phyloP scores from a whole-genome alignment of 2,329 filamentous ascomycete species.

The Monilinia fructigena region DNA sequence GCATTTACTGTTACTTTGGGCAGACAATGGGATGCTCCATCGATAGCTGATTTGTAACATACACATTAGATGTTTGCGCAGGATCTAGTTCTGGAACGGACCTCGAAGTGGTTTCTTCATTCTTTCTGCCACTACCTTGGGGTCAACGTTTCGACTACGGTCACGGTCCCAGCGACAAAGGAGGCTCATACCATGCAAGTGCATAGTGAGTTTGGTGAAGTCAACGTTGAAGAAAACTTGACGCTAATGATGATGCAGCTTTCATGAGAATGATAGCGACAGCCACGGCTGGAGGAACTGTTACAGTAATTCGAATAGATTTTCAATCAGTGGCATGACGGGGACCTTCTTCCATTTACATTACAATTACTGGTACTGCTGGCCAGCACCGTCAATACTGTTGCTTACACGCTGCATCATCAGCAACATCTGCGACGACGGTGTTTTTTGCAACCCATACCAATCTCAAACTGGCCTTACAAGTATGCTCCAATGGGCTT shows the following conservation, averaged over 20 bases:
- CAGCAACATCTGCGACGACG: conserved; percentile 25
- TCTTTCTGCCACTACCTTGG: conserved; percentile 12
- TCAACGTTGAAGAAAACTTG: not conserved
- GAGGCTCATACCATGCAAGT: conserved; percentile 37
- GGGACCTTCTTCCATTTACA: conserved; percentile 51
- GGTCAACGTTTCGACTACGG: conserved; percentile 22
- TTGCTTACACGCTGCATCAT: conserved; percentile 24
- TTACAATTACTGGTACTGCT: conserved; percentile 42
- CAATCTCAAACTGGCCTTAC: conserved; percentile 41
- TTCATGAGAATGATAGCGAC: conserved; percentile 60
- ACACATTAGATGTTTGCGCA: conserved; percentile 58
- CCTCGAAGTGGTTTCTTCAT: not conserved
- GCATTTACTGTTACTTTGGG: conserved; percentile 55
- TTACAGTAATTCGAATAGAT: conserved; percentile 60
- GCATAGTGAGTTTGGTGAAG: conserved; percentile 38
- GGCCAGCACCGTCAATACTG: conserved; percentile 37
- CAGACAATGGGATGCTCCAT: conserved; percentile 53
- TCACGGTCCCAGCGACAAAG: conserved; percentile 34
- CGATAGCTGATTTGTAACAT: conserved; percentile 51
- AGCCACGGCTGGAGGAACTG: conserved; percentile 52
- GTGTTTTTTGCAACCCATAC: conserved; percentile 38
- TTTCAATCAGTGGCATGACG: conserved; percentile 64
- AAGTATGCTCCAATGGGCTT: conserved; percentile 45
- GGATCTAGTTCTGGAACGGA: conserved; percentile 53
- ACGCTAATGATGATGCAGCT: conserved; percentile 44